These are phyloP conservation scores for Alternaria sp. DNA, from an alignment of 2,329 filamentous ascomycete species.

Conservation along the genomic window DNA sequence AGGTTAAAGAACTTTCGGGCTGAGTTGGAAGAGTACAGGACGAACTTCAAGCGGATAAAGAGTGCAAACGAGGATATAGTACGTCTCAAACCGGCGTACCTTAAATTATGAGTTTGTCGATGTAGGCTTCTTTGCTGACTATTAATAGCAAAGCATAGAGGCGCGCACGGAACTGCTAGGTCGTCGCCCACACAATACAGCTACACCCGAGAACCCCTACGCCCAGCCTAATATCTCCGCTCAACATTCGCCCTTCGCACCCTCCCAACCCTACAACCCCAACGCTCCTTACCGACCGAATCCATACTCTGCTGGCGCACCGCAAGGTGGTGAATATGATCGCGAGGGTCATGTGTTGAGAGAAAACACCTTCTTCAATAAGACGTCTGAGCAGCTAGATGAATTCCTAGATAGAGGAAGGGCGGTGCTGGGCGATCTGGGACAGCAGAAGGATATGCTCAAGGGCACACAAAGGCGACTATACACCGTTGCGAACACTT, in stretches of 20 bases:
- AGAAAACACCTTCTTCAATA: slow-evolving; percentile 86
- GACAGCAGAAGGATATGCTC: slow-evolving; percentile 89
- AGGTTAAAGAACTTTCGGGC: slow-evolving; percentile 83
- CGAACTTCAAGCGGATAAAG: slow-evolving; percentile 80
- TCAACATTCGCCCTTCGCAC: slow-evolving; percentile 44
- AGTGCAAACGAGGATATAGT: slow-evolving; percentile 77
- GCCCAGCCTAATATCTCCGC: slow-evolving; percentile 54
- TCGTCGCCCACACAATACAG: slow-evolving; percentile 76
- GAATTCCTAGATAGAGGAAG: slow-evolving; percentile 93
- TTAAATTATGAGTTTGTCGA: neutral
- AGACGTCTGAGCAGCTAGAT: slow-evolving; percentile 84
- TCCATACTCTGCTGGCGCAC: slow-evolving; percentile 50
- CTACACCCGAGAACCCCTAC: slow-evolving; percentile 95
- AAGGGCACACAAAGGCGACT: slow-evolving; percentile 92
- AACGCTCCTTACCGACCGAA: slow-evolving; percentile 52
- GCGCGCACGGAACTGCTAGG: slow-evolving; percentile 86
- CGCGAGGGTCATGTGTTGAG: slow-evolving; percentile 84
- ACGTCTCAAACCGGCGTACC: slow-evolving; percentile 33
- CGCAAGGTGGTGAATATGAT: slow-evolving; percentile 63
- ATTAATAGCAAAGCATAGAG: slow-evolving; percentile 63
- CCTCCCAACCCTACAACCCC: slow-evolving; percentile 40
- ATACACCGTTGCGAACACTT: slow-evolving; percentile 91
- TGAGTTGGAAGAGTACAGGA: slow-evolving; percentile 81
- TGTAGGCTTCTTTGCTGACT: slow-evolving; percentile 13
- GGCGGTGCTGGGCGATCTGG: slow-evolving; percentile 86